These are phyloP conservation scores for Gaultheria prostrata DNA, from an alignment of 148 eudicot genomes.

Conservation along the genomic window DNA sequence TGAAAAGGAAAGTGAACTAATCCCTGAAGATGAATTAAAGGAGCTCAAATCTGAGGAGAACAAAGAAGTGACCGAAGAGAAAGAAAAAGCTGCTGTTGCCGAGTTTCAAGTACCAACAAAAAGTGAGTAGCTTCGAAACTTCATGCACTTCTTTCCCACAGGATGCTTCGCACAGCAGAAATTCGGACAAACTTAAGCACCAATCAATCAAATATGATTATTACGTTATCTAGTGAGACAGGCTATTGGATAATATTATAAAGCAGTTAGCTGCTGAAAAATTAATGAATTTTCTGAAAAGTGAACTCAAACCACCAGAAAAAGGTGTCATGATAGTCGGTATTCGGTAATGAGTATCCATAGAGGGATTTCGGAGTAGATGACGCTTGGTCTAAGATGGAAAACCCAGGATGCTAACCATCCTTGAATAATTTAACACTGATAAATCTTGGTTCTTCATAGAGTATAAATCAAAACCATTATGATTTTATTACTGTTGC, in stretches of 20 bases:
- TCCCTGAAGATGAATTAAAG: conserved; percentile 15
- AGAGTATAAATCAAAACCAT: not conserved
- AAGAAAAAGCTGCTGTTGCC: conserved; percentile 6
- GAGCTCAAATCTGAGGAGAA: conserved; percentile 7
- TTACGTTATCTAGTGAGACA: not conserved
- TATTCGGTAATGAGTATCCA: not conserved
- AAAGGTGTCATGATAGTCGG: not conserved
- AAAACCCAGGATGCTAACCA: not conserved
- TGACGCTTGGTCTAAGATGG: not conserved
- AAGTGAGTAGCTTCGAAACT: conserved; percentile 16
- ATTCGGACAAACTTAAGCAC: not conserved
- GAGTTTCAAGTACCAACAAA: conserved; percentile 10
- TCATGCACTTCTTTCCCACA: not conserved
- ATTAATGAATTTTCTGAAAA: not conserved
- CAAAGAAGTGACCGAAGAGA: not conserved
- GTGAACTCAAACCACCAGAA: not conserved
- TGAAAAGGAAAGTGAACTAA: not conserved
- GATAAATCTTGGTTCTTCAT: not conserved
- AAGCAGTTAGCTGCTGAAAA: not conserved
- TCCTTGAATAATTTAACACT: not conserved
- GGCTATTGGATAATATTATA: not conserved
- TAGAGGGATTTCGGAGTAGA: not conserved
- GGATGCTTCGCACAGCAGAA: not conserved
- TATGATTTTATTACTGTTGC: not conserved
- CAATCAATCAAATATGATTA: not conserved